These are phyloP conservation scores for Ustilago hordei DNA, from an alignment of 1,284 basidiomycete genomes.

Conservation along the genomic window DNA sequence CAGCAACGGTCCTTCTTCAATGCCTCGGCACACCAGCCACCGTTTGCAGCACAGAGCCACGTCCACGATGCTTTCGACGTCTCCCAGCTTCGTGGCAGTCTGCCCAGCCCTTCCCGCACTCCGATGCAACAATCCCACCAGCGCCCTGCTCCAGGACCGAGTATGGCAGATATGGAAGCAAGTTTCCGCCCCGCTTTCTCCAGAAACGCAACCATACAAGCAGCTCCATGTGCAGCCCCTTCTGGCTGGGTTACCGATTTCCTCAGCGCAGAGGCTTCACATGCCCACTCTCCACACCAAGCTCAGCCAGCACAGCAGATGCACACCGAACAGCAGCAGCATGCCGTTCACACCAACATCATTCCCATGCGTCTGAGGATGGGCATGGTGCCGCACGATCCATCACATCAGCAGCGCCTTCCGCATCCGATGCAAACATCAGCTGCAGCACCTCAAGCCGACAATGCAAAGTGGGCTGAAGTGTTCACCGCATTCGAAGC, in stretches of 20 bases:
- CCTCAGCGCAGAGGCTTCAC: slow-evolving; percentile 35
- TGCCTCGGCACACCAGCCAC: slow-evolving; percentile 23
- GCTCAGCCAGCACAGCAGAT: slow-evolving; percentile 21
- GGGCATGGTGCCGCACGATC: slow-evolving; percentile 33
- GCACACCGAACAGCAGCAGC: slow-evolving; percentile 25
- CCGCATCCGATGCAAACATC: slow-evolving; percentile 14
- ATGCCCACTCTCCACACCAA: slow-evolving; percentile 15
- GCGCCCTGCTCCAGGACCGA: slow-evolving; percentile 16
- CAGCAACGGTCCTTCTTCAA: slow-evolving; percentile 51
- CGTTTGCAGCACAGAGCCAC: slow-evolving; percentile 12
- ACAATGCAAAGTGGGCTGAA: slow-evolving; percentile 60
- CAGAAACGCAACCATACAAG: slow-evolving; percentile 9
- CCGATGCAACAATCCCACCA: slow-evolving; percentile 31
- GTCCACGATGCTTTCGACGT: slow-evolving; percentile 54
- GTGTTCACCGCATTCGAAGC: slow-evolving; percentile 61
- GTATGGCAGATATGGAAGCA: slow-evolving; percentile 42
- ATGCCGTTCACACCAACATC: slow-evolving; percentile 33
- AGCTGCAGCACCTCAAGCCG: slow-evolving; percentile 26
- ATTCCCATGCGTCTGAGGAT: slow-evolving; percentile 37
- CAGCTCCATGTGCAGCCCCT: slow-evolving; percentile 17
- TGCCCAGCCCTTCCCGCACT: slow-evolving; percentile 40
- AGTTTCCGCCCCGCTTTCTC: slow-evolving; percentile 46
- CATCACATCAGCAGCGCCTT: slow-evolving; percentile 11
- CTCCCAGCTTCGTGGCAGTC: slow-evolving; percentile 51
- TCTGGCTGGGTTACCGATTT: slow-evolving; percentile 60